These are phyloP conservation scores for Trichoderma aggressivum DNA, from an alignment of 2,329 filamentous ascomycete genomes.

Conservation along the genomic window DNA sequence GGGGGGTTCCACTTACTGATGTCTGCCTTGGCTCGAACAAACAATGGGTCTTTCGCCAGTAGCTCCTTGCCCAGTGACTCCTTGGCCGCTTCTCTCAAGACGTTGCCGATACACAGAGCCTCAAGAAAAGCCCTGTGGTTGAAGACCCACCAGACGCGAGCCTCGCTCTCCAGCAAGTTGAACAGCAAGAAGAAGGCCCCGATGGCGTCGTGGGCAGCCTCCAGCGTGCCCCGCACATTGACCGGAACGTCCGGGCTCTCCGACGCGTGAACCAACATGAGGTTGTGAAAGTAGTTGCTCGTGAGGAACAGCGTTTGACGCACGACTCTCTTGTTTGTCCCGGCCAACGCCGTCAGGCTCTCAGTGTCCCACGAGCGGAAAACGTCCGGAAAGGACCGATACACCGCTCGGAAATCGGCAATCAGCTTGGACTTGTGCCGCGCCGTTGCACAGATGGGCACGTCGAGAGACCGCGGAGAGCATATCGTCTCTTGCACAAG, in stretches of 20 bases:
- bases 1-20: constrained; percentile 47
- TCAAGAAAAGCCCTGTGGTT: constrained; percentile 78
- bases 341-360: constrained; percentile 54
- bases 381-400: constrained; percentile 67
- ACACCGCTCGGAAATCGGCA: constrained; percentile 66
- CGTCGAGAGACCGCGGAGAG: constrained; percentile 67
- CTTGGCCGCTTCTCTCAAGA: constrained; percentile 50
- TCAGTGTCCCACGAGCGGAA: constrained; percentile 67
- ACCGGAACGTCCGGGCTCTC: constrained; percentile 61
- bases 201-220: constrained; percentile 73
- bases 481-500: constrained; percentile 75
- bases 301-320: constrained; percentile 74
- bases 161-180: constrained; percentile 65
- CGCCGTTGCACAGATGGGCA: constrained; percentile 66
- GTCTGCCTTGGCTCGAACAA: constrained; percentile 57
- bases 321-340: constrained; percentile 61
- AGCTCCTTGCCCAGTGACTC: constrained; percentile 46
- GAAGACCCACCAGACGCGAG: constrained; percentile 80
- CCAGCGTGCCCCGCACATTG: constrained; percentile 66
- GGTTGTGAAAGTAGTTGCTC: constrained; percentile 79
- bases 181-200: constrained; percentile 72
- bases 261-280: constrained; percentile 74
- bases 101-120: constrained; percentile 63
- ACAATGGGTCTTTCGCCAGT: constrained; percentile 53
- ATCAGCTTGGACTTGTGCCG: constrained; percentile 69